Evolutionary conservation across 2,329 filamentous ascomycete genomes (phyloP).

Genomic region (Aspergillus flavus): DNA sequence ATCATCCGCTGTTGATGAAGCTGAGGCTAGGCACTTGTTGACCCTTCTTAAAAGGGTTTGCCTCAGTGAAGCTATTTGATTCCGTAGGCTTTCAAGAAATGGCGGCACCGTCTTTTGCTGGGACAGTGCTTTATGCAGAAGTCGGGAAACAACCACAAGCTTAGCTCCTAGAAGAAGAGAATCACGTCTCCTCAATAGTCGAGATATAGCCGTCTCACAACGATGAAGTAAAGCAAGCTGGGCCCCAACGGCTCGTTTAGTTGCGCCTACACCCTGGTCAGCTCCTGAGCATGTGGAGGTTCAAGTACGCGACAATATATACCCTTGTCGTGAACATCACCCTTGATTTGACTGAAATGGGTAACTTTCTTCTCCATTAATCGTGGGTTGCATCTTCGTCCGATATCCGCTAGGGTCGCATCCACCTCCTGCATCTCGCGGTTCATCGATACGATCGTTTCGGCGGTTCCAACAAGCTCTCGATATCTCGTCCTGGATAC

Average conservation of each 20-base stretch:
- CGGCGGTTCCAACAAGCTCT: constrained; percentile 86
- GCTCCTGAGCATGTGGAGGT: constrained; percentile 6
- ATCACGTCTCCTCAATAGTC: constrained; percentile 54
- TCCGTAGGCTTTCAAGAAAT: constrained; percentile 65
- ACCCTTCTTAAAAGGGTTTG: constrained; percentile 66
- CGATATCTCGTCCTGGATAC: constrained; percentile 68
- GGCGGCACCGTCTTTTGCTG: constrained; percentile 51
- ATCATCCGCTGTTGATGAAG: constrained; percentile 45
- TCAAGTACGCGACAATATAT: constrained; percentile 1
- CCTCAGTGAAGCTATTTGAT: constrained; percentile 64
- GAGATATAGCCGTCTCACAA: constrained; percentile 56
- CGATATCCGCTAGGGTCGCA: constrained; percentile 69
- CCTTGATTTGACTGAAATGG: constrained; percentile 57
- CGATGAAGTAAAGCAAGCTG: constrained; percentile 62
- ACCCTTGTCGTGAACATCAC: constrained; percentile 37
- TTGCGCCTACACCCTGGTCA: constrained; percentile 38
- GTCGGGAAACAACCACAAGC: constrained; percentile 72
- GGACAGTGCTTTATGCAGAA: constrained; percentile 73
- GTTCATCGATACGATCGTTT: constrained; percentile 91
- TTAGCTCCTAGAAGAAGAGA: constrained; percentile 65
- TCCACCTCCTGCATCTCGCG: constrained; percentile 75
- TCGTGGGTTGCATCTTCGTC: constrained; percentile 73
- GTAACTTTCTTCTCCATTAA: constrained; percentile 67
- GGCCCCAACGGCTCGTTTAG: constrained; percentile 54
- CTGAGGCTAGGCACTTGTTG: constrained; percentile 56